Evolutionary conservation across 1,139 yeast genomes (phyloP), one percentile per base, ranked within the genome.

Genomic region (Spathaspora sp.): DNA sequence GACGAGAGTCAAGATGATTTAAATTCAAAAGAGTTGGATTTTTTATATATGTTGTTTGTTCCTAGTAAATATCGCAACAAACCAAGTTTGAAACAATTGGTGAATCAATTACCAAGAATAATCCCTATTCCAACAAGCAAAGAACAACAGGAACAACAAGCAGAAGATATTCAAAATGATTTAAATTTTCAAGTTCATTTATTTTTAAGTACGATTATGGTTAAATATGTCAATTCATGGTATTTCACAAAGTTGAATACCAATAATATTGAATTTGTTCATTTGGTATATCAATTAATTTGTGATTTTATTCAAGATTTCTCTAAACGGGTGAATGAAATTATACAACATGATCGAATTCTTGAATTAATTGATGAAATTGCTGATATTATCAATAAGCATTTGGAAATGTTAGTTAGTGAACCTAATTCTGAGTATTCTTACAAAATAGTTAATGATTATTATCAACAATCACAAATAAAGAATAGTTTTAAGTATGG

Each of bases 191-290:
- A 70, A 47, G 46, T 74, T 16, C 78, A 74, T 51, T 52, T 72
- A 43, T 69, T 74, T 44, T 51, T 73, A 16, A 62, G 70, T 17
- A 56, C 67, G 2, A 67, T 73, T 5, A 60, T 71, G 50, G 57
- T 64, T 8, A 61, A 65, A 36, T 74, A 61, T 48, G 65, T 74
- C 18, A 60, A 62, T 46, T 61, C 73, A 41, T 74, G 80, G 80
- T 74, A 72, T 52, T 55, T 66, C 38, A 51, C 48, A 29, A 72
- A 70, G 50, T 57, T 74, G 17, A 71, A 72, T 47, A 72, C 78
- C 2, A 70, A 68, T 41, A 70, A 71, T 50, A 47, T 60, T 43
- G 73, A 67, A 37, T 72, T 74, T 52, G 47, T 72, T 16, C 60
- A 52, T 39, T 47, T 48, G 16, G 61, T 72, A n/a, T 72, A 73